Evolutionary conservation across 768 basidiomycete species (phyloP).

Genomic region (Nidula microcarpa): DNA sequence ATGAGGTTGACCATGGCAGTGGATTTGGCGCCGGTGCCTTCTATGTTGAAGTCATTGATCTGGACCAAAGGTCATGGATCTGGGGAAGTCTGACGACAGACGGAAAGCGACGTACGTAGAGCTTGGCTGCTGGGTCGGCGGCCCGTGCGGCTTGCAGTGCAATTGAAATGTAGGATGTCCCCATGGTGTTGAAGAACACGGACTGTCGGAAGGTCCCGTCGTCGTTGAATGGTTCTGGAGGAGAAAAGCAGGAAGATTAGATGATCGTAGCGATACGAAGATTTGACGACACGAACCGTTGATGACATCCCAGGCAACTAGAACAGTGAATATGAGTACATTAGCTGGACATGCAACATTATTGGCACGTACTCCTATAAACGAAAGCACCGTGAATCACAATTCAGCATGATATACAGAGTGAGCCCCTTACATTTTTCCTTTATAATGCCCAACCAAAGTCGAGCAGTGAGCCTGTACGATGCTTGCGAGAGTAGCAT

Average conservation of each 20-base stretch:
- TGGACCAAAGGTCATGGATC: constrained; percentile 3
- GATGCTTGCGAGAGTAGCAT: constrained; percentile 35
- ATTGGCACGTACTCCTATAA: too few relatives aligned
- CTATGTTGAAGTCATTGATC: constrained; percentile 41
- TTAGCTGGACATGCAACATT: too few relatives aligned
- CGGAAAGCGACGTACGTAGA: constrained; percentile 36
- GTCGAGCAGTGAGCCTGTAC: constrained; percentile 46
- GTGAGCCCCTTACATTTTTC: constrained; percentile 34
- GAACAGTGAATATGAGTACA: not conserved
- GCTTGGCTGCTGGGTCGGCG: constrained; percentile 53
- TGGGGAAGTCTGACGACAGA: not conserved
- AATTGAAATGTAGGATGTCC: constrained; percentile 43
- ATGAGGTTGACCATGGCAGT: constrained; percentile 53
- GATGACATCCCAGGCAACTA: constrained; percentile 42
- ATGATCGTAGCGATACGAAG: too few relatives aligned
- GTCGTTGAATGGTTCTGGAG: constrained; percentile 52
- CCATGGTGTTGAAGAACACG: constrained; percentile 51
- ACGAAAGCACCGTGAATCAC: not conserved
- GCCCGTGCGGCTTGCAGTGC: constrained; percentile 52
- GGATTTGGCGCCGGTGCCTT: constrained; percentile 45
- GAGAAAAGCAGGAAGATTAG: too few relatives aligned
- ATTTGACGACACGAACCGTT: constrained; percentile 27
- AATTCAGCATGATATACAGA: not conserved
- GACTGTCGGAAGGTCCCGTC: constrained; percentile 51
- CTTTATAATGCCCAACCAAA: constrained; percentile 49